Percentiles rank a stretch among this genome's conserved stretches.
Evolutionary conservation across 495 filamentous ascomycete genomes (phyloP).

Genomic region (Hyphodiscus hymeniophilus): DNA sequence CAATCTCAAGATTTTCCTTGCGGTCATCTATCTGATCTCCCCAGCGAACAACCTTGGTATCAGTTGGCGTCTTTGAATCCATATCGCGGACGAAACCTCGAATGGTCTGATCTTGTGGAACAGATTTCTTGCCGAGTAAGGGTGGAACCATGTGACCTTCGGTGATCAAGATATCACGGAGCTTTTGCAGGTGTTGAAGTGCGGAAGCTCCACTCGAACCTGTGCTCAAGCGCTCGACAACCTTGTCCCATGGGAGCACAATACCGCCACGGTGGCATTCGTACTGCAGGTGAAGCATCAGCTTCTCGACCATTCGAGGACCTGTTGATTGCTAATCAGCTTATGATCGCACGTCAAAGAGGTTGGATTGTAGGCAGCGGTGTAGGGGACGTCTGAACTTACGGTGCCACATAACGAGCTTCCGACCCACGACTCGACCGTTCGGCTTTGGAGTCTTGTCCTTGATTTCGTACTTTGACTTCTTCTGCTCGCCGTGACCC

Average conservation of each 20-base stretch:
- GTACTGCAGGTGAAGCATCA: conserved; percentile 27
- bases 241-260: conserved; percentile 25
- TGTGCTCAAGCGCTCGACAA: conserved; percentile 27
- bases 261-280: conserved; percentile 22
- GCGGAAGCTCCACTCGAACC: conserved; percentile 24
- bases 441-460: conserved; percentile 16
- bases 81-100: conserved; percentile 26
- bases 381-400: conserved; percentile 9
- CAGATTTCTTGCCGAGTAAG: conserved; percentile 13
- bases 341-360: neutral
- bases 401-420: conserved; percentile 28
- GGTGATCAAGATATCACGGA: conserved; percentile 21
- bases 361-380: neutral
- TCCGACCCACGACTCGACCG: conserved; percentile 25
- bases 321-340: conserved; percentile 19
- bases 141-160: conserved; percentile 32
- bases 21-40: conserved; percentile 23
- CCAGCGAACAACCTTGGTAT: conserved; percentile 19
- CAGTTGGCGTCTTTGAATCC: conserved; percentile 3
- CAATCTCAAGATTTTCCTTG: conserved; percentile 9
- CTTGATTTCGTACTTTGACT: neutral
- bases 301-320: conserved; percentile 30
- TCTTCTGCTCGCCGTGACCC: neutral
- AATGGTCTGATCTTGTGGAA: conserved; percentile 14
- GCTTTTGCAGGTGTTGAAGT: conserved; percentile 24